Evolutionary conservation across 2,329 filamentous ascomycete species (phyloP).

Genomic region (Paracoccidioides lutzii): DNA sequence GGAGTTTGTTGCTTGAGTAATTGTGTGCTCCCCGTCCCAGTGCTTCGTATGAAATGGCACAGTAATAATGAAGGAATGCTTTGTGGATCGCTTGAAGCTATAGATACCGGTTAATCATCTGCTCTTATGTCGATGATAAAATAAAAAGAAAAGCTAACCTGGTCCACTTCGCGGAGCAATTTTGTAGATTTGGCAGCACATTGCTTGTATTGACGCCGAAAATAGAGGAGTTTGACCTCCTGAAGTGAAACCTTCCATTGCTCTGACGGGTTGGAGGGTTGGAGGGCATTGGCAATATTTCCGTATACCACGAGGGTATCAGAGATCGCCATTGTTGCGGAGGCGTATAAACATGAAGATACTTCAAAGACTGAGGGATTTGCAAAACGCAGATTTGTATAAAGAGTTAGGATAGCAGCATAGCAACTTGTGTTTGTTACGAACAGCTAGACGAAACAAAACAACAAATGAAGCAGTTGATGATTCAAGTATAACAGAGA

Average conservation of each 20-base stretch:
- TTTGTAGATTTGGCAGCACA: constrained; percentile 23
- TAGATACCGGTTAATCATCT: constrained; percentile 2
- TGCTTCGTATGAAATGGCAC: constrained; percentile 34
- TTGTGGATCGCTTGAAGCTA: constrained; percentile 24
- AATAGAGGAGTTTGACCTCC: constrained; percentile 25
- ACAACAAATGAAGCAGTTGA: too few species aligned
- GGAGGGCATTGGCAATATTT: background rate
- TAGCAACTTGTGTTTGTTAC: too few species aligned
- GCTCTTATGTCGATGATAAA: background rate
- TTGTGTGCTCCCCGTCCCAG: constrained; percentile 35
- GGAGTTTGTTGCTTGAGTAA: constrained; percentile 34
- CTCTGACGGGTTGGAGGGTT: constrained; percentile 20
- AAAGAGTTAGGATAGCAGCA: too few species aligned
- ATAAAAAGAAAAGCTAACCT: constrained; percentile 15
- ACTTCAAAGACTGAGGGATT: background rate
- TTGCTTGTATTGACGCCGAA: constrained; percentile 29
- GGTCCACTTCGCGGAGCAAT: constrained; percentile 17
- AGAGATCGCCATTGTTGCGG: background rate
- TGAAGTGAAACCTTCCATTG: constrained; percentile 25
- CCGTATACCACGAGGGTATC: background rate
- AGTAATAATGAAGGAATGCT: constrained; percentile 36
- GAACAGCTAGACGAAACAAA: too few species aligned
- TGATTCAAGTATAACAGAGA: too few species aligned
- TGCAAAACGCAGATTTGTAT: too few species aligned
- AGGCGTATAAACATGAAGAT: background rate